These are phyloP conservation scores for Leucosporidium yakuticum DNA, from an alignment of 768 basidiomycete species.

Conservation along the genomic window DNA sequence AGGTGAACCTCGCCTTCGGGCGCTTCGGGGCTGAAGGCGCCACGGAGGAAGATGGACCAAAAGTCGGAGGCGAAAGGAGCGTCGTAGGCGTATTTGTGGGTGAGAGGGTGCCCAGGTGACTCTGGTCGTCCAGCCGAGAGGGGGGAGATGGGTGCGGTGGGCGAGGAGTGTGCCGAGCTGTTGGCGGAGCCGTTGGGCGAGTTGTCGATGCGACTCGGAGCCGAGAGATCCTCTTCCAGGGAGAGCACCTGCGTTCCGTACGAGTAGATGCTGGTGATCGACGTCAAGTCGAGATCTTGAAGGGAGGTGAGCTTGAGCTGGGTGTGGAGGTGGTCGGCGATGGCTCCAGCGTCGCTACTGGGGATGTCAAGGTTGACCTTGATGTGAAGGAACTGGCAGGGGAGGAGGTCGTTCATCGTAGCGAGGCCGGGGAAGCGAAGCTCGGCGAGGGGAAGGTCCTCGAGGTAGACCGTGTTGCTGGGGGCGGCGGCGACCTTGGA, in stretches of 20 bases:
- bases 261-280: slow-evolving; percentile 34
- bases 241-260: slow-evolving; percentile 24
- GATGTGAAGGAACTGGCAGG: slow-evolving; percentile 38
- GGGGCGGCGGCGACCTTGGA: slow-evolving; percentile 7
- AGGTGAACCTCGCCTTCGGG: background rate
- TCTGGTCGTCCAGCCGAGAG: background rate
- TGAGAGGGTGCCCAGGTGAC: background rate
- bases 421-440: slow-evolving; percentile 26
- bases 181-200: background rate
- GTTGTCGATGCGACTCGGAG: background rate
- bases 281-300: slow-evolving; percentile 25
- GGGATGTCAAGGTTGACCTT: slow-evolving; percentile 31
- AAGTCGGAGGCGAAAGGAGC: slow-evolving; percentile 33
- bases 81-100: slow-evolving; percentile 26
- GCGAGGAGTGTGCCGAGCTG: background rate
- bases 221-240: slow-evolving; percentile 16
- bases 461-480: slow-evolving; percentile 12
- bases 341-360: background rate
- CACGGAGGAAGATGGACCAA: slow-evolving; percentile 31
- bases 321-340: slow-evolving; percentile 10
- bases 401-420: slow-evolving; percentile 33
- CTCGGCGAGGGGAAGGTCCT: slow-evolving; percentile 26
- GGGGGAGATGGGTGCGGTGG: background rate
- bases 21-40: background rate
- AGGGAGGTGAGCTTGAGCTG: slow-evolving; percentile 19